These are phyloP conservation scores for Arabis hirsuta DNA, from an alignment of 345 rosid genomes.

Conservation along the genomic window DNA sequence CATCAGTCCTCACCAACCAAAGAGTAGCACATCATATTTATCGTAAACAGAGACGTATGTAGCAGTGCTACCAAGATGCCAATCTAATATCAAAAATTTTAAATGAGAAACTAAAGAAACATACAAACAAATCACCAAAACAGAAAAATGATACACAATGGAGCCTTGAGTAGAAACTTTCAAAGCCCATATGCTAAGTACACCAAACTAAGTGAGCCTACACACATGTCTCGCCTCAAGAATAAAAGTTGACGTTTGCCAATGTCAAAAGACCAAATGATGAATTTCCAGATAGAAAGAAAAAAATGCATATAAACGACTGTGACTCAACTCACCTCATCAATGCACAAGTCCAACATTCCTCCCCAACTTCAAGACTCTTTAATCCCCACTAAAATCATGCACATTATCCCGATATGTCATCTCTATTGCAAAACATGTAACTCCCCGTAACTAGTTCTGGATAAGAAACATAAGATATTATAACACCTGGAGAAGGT, in stretches of 20 bases:
- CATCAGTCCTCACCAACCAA: neutral
- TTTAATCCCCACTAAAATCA: constrained; percentile 61
- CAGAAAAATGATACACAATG: neutral
- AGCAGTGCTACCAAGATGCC: neutral
- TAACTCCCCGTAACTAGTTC: constrained; percentile 48
- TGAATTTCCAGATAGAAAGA: neutral
- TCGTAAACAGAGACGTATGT: neutral
- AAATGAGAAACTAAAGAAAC: neutral
- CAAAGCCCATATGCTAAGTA: neutral
- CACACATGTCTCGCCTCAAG: neutral
- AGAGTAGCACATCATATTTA: neutral
- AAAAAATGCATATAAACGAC: neutral
- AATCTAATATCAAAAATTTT: neutral
- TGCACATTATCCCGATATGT: constrained; percentile 46
- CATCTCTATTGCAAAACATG: constrained; percentile 50
- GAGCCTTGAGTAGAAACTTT: constrained; percentile 1
- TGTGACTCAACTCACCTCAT: constrained; percentile 57
- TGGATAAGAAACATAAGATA: constrained; percentile 45
- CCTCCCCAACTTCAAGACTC: constrained; percentile 52
- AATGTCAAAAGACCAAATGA: constrained; percentile 21
- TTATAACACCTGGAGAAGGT: constrained; percentile 26
- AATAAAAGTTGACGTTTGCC: neutral
- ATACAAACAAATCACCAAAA: constrained; percentile 21
- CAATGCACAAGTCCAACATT: constrained; percentile 75
- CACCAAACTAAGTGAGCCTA: constrained; percentile 1